Evolutionary conservation across 1,284 basidiomycete species (phyloP).

Genomic region (Ustilago vetiveriae): DNA sequence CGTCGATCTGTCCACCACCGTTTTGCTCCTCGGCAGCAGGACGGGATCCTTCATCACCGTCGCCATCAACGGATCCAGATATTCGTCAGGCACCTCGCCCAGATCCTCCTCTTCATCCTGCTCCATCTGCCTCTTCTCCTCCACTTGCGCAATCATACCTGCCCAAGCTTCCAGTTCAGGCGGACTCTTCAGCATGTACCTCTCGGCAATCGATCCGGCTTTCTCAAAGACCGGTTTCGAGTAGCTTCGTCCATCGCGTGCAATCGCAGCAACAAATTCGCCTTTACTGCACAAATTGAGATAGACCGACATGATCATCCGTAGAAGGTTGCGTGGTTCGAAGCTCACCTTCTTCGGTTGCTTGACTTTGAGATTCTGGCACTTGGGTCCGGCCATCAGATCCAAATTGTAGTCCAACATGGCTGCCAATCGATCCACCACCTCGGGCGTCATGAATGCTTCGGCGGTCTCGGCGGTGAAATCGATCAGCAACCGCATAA

Average conservation of each 20-base stretch:
- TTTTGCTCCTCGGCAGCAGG: constrained; percentile 82
- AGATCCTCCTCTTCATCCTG: constrained; percentile 85
- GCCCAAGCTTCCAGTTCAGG: constrained; percentile 80
- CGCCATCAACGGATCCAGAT: constrained; percentile 86
- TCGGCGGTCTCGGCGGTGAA: constrained; percentile 90
- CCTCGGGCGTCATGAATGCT: constrained; percentile 96
- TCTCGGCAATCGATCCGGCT: constrained; percentile 78
- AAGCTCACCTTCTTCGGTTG: constrained; percentile 91
- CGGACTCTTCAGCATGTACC: constrained; percentile 79
- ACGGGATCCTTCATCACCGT: constrained; percentile 97
- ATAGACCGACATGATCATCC: constrained; percentile 89
- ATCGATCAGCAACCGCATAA: constrained; percentile 85
- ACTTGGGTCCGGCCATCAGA: constrained; percentile 85
- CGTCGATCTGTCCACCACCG: constrained; percentile 85
- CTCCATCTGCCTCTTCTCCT: constrained; percentile 81
- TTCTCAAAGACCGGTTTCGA: constrained; percentile 82
- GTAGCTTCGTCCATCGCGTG: constrained; percentile 92
- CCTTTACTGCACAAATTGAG: constrained; percentile 83
- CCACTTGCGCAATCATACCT: constrained; percentile 82
- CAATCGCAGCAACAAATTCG: constrained; percentile 87
- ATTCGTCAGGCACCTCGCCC: constrained; percentile 94
- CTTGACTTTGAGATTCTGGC: constrained; percentile 80
- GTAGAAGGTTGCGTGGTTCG: constrained; percentile 82
- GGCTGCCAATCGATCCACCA: constrained; percentile 92
- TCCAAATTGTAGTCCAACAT: constrained; percentile 97